Evolutionary conservation across 306 rosid genomes (phyloP), one percentile per base, ranked within the genome.

Genomic region (Albizia julibrissin): DNA sequence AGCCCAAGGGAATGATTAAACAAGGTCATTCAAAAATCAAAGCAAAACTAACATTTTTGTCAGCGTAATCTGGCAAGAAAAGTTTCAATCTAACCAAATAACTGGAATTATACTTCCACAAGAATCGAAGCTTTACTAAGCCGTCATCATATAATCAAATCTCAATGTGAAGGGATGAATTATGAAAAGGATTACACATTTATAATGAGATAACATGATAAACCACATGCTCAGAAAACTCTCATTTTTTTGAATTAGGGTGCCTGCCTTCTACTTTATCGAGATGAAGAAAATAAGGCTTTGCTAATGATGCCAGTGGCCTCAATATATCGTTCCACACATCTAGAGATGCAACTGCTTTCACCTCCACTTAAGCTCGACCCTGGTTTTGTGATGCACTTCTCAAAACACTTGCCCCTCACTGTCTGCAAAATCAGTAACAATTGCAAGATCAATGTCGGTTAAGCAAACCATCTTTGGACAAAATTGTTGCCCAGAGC

Each of bases 281-380:
- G 92, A 29, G 81, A 40, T 73, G 88, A 87, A 26, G 91, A 87
- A 80, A 93, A 88, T 42, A 96, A 85, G 8, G 99, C 82, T 84
- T 84, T 91, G 87, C 94, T 92, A 79, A 96, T 81, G 62, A 96
- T 90, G 78, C 97, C 93, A 6, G 99, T 96, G 62, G 99, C 99
- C 89, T 96, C 99, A 26, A 96, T 88, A 75, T 92, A 96, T 88
- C 99, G 97, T 75, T 96, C 99, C 76, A 96, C 87, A 37, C 99
- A 96, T 85, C 98, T 89, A 46, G 97, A 93, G 85, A 93, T 66
- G 85, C 99, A 96, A 80, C 98, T 96, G 84, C 97, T 86, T 90
- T 96, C 99, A 47, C 97, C 54, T 49, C 94, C 92, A 47, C 98
- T 81, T 22, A 96, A 86, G 85, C 97, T 96, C 50, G 98, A 91